Conservation (phyloP, 1,284 basidiomycete genomes). For the Schizophyllum amplum region DNA sequence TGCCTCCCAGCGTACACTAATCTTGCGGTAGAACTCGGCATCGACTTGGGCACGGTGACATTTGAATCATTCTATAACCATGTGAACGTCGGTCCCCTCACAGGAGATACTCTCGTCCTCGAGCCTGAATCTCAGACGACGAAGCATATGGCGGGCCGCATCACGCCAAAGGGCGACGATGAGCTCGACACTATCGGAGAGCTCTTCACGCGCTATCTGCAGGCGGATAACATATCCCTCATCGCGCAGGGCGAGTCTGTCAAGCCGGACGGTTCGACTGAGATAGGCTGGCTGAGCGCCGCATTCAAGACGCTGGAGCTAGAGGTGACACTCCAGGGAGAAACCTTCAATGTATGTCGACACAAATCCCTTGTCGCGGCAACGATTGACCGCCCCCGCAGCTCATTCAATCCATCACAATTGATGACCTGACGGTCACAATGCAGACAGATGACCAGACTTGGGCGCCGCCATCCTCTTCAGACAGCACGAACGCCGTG, state of each 20-base stretch:
- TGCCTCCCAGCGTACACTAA: constrained; percentile 7
- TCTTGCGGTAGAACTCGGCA: constrained; percentile 48
- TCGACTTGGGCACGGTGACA: constrained; percentile 61
- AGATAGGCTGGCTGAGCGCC: constrained; percentile 47
- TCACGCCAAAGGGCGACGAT: constrained; percentile 51
- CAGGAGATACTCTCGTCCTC: constrained; percentile 43
- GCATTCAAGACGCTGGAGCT: constrained; percentile 67
- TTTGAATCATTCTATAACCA: constrained; percentile 58
- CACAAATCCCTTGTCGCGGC: background rate
- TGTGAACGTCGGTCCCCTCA: constrained; percentile 45
- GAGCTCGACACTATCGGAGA: constrained; percentile 49
- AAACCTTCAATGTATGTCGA: constrained; percentile 30
- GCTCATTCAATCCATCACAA: constrained; percentile 57
- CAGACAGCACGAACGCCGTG: constrained; percentile 51
- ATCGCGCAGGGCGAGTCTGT: constrained; percentile 55
- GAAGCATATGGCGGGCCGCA: constrained; percentile 52
- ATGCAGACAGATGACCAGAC: constrained; percentile 45
- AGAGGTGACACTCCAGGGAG: constrained; percentile 56
- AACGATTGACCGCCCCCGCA: background rate
- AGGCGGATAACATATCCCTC: constrained; percentile 59
- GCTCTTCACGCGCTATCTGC: constrained; percentile 63
- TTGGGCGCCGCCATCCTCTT: constrained; percentile 53
- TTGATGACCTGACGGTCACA: constrained; percentile 52
- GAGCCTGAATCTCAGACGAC: constrained; percentile 40
- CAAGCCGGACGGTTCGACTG: constrained; percentile 31